Evolutionary conservation across 495 filamentous ascomycete species (phyloP), one percentile per base, ranked within the genome.

Genomic region (Trichoderma gamsii): DNA sequence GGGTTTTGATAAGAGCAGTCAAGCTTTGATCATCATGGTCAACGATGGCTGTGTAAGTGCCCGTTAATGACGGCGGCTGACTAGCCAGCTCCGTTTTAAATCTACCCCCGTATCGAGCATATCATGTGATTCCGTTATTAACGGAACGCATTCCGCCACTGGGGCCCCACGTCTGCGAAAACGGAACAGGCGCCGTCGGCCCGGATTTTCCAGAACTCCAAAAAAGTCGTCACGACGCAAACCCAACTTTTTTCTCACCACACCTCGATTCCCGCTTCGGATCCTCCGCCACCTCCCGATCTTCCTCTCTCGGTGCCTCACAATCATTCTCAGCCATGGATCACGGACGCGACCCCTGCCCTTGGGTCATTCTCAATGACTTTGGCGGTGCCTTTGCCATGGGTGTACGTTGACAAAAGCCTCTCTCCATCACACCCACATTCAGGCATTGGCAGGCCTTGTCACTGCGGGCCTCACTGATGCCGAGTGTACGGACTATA

Each of bases 361-460:
- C 96, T 49, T 97, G 92, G 92, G 94, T 98, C 72, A 88, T 93
- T 68, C 85, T 98, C 69, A 96, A 90, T 77, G 95, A 99, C 77
- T 97, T 97, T 72, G 95, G 95, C 71, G 95, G 95, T 78, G 96
- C 95, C 65, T 98, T 99, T 76, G 89, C 87, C 74, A 99, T 99
- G 94, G 94, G 94, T 69, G 92, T 96, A 90, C 67, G 90, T 87
- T 23, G 13, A 38, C 35, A 29, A 35, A 61, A 61, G 25, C 66
- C 46, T 38, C 67, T 25, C 66, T 38, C 41, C 46, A 23, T 44
- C 16, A 21, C 41, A 16, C 66, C 56, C 56, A 61, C 56, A 29
- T 61, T 61, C 27, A 32, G 3, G 8, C 8, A 13, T 16, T 12
- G 11, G 11, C 9, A 32, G 23, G 25, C 68, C 23, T 35, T 41